These are phyloP conservation scores for Phytopythium cucurbitacearum DNA, from an alignment of 352 stramenopile species.

Conservation along the genomic window DNA sequence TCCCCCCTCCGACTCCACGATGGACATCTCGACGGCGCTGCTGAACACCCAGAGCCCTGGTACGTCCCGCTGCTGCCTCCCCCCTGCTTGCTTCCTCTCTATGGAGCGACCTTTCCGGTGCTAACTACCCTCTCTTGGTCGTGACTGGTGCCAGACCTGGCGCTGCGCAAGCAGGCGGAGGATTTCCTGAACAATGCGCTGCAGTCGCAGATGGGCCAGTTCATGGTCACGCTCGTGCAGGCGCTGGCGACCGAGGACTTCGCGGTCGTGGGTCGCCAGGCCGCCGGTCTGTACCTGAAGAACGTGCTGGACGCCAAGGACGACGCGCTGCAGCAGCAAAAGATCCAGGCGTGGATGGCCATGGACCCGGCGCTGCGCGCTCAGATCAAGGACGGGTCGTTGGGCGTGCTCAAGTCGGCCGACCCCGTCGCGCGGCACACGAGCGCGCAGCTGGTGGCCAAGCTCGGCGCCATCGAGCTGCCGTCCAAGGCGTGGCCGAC, in stretches of 20 bases:
- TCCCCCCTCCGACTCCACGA: slow-evolving; percentile 9
- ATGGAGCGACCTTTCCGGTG: background rate
- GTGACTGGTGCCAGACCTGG: slow-evolving; percentile 31
- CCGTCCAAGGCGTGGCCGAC: slow-evolving; percentile 93
- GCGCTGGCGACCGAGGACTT: slow-evolving; percentile 77
- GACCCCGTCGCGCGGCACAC: slow-evolving; percentile 74
- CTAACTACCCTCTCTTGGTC: no score
- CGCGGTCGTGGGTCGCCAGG: slow-evolving; percentile 66
- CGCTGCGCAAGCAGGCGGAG: slow-evolving; percentile 77
- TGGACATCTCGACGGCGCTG: slow-evolving; percentile 80
- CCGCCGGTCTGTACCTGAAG: slow-evolving; percentile 82
- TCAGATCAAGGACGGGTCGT: slow-evolving; percentile 76
- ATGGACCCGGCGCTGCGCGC: slow-evolving; percentile 62
- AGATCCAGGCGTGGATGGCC: slow-evolving; percentile 73
- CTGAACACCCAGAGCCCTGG: slow-evolving; percentile 77
- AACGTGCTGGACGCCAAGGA: slow-evolving; percentile 87
- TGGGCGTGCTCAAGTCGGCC: slow-evolving; percentile 56
- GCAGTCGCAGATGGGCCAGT: slow-evolving; percentile 74
- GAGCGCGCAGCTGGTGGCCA: slow-evolving; percentile 90
- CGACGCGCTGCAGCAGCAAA: slow-evolving; percentile 74
- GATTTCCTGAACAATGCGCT: slow-evolving; percentile 79
- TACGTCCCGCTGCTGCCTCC: slow-evolving; percentile 12
- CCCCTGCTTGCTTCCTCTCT: background rate
- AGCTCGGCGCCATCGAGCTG: slow-evolving; percentile 93
- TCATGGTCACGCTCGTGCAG: slow-evolving; percentile 82